Base-by-base conservation (phyloP, 2,329 filamentous ascomycete species). In the Aspergillus pseudonomiae region DNA sequence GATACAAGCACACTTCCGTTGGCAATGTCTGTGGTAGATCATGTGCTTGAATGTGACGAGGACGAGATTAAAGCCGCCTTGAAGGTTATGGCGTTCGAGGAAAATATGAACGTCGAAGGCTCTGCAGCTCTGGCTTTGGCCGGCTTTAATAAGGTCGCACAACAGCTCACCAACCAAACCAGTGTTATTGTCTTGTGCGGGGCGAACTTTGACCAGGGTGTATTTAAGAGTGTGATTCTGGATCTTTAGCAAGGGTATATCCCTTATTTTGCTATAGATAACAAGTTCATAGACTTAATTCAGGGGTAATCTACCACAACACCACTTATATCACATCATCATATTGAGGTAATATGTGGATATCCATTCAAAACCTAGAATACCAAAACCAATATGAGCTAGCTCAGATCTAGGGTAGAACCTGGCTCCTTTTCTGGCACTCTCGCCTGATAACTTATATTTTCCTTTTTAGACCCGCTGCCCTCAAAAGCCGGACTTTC, bases 121-220 rank as follows among this genome's bases (percentile, higher is more conserved):
- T 57, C 55, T 16, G 55, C 55, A 4, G 55, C 11, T 19, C 45
- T 46, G 7, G 48, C 26, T 11, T n/a, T 52, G 7, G 48, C 48
- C 6, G 48, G 48, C 1, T 52, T 52, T 5, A 14, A 6, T 14
- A 21, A 57, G 14, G 41, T 57, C 1, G 55, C 55, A 14, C 26
- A 10, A 6, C 39, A 24, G 21, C 26, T 57, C 7, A 16, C 41
- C n/a, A 9, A 46, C 32, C 24, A 57, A 32, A 57, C 55, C 14
- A 57, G 41, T 6, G 26, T 57, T 26, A 57, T 57, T 19, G 39
- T 57, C 28, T 46, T 57, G 28, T 57, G 55, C 39, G 55, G 55
- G 46, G 55, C 55, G 3, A 57, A 57, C n/a, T 28, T 46, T 45
- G 55, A 57, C 10, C 26, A 46, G 21, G 12, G 4, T 24, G 41